Evolutionary conservation across 176 grass and related monocot species (phyloP).

Genomic region (Oryza glumipatula): DNA sequence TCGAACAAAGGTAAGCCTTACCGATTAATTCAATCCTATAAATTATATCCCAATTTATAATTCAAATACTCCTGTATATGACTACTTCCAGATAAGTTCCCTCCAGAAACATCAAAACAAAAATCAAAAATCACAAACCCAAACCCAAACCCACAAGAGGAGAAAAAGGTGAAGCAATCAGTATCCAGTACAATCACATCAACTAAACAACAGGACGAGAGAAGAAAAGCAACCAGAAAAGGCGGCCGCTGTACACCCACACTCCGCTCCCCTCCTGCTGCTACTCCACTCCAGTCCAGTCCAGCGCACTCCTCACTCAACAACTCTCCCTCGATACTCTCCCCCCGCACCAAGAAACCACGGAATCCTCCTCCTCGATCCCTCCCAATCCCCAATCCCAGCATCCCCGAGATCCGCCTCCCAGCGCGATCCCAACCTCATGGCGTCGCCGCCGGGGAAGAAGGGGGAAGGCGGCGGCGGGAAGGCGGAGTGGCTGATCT

Average conservation of each 20-base stretch:
- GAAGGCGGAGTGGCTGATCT: conserved; percentile 79
- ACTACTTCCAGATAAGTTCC: no score
- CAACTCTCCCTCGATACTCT: conserved; percentile 27
- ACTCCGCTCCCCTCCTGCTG: neutral
- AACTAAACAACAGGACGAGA: neutral
- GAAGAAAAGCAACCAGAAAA: conserved; percentile 36
- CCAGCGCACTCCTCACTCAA: neutral
- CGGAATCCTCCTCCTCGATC: conserved; percentile 36
- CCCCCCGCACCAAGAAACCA: conserved; percentile 27
- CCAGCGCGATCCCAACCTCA: conserved; percentile 16
- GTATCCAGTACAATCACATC: neutral
- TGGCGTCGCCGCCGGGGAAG: conserved; percentile 33
- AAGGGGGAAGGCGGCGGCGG: conserved; percentile 24
- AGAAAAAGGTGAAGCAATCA: neutral
- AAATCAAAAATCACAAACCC: no score
- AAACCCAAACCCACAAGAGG: no score
- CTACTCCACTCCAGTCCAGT: neutral
- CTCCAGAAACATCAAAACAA: no score
- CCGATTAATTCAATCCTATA: no score
- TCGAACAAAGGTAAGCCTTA: no score
- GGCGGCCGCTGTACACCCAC: neutral
- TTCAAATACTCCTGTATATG: no score
- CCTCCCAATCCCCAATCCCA: conserved; percentile 4
- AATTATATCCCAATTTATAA: no score
- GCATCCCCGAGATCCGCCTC: conserved; percentile 16